Evolutionary conservation across 345 rosid species (phyloP), one percentile per base, ranked within the genome.

Genomic region (Adansonia digitata): DNA sequence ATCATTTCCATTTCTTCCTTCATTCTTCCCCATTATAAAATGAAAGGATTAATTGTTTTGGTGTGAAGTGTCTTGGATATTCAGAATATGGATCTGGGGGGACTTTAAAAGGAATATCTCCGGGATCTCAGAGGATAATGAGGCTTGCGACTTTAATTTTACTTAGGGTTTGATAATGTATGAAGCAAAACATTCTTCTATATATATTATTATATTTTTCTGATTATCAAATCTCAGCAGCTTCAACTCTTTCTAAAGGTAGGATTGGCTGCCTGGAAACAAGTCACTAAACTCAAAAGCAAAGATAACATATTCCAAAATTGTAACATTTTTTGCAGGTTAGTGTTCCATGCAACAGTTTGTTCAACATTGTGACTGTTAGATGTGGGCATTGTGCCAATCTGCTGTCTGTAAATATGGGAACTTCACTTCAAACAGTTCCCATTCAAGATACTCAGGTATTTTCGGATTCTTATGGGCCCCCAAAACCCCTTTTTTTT

Each of bases 361-460:
- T 88, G 86, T 81, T 74, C 84, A 88, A 84, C 74, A 78, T 88
- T 35, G 98, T 93, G 82, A 95, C 99, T 13, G 98, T 95, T 27
- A 86, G 98, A 83, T 95, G 99, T 80, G 99, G 99, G 75, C 91
- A 91, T 73, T 95, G 99, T 74, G 86, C 92, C 72, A 95, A 91
- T 87, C 75, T 93, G 84, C 89, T 95, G 51, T 85, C 94, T 45
- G 93, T 93, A 56, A 90, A 84, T 86, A 87, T 88, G 91, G 98
- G 87, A 70, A 87, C 77, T 81, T 84, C 92, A 35, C 81, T 86
- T 77, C 94, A 87, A 75, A 64, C 90, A 65, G 14, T 72, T 81
- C 90, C 93, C 69, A 75, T 53, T 72, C 96, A 86, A 72, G 90
- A 89, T 76, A 86, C 82, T 45, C 91, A 86, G 85, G 91, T 88